A percentile compares a stretch with the other conserved stretches of the same genome.
These are phyloP conservation scores for Blakeslea trispora DNA, from an alignment of 371 early-diverging fungal species.

Conservation along the genomic window DNA sequence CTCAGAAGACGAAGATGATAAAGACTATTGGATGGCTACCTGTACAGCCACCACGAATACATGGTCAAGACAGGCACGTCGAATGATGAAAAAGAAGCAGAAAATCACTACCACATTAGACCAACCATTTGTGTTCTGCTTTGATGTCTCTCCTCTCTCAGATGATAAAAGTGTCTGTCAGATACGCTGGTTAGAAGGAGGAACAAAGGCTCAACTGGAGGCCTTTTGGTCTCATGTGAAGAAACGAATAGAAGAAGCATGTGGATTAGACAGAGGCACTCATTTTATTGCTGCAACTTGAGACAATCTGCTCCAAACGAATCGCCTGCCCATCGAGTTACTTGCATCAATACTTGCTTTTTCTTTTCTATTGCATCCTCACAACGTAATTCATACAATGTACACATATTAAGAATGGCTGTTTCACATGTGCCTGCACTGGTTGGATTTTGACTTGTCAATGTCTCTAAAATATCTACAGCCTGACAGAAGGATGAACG, in stretches of 20 bases:
- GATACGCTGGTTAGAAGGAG: conserved; percentile 41
- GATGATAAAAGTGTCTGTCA: conserved; percentile 15
- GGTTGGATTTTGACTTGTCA: conserved; percentile 38
- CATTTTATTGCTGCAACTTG: conserved; percentile 36
- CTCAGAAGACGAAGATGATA: conserved; percentile 4
- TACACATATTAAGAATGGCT: conserved; percentile 60
- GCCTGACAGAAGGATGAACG: too few species aligned
- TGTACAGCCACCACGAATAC: conserved; percentile 38
- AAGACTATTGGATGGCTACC: conserved; percentile 6
- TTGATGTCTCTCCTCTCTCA: conserved; percentile 12
- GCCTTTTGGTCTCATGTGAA: conserved; percentile 56
- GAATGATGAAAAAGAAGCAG: conserved; percentile 27
- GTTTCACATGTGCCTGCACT: conserved; percentile 59
- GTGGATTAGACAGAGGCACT: conserved; percentile 44
- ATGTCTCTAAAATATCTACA: conserved; percentile 30
- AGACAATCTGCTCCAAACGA: conserved; percentile 55
- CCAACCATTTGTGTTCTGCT: conserved; percentile 25
- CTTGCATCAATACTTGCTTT: conserved; percentile 52
- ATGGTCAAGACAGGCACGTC: conserved; percentile 54
- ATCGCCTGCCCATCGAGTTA: conserved; percentile 64
- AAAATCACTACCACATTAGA: conserved; percentile 15
- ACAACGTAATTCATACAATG: conserved; percentile 59
- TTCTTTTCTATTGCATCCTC: conserved; percentile 55
- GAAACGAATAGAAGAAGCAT: conserved; percentile 56
- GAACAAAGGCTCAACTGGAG: conserved; percentile 42